Evolutionary conservation across 78 protist genomes (phyloP), one percentile per base, ranked within the genome.

Genomic region (Dictyostelium firmibasis): DNA sequence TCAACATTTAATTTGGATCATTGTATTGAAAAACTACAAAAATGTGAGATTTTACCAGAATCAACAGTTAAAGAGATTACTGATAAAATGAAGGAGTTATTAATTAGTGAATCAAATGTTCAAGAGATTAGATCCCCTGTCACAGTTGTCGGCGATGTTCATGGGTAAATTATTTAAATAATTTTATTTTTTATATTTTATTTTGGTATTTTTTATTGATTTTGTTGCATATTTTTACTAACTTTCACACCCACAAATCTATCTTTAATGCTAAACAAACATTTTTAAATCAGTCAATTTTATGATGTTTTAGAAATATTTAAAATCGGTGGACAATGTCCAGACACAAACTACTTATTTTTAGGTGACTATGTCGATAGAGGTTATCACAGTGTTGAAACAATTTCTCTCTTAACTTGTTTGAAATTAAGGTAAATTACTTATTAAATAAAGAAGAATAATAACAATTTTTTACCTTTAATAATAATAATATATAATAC

Each of bases 71-170:
- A 75, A 69, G 95, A 91, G 81, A 82, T 95, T 50, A 91, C 95
- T 0, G 92, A 85, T 81, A 87, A 88, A 75, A 82, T 95, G 86
- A 79, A 62, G 70, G 99, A 98, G 33, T 38, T 98, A 9, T 91
- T 99, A 20, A 57, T 87, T 4, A 89, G 96, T 7, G 99, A 98
- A 70, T 1, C 91, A 18, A 99, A 98, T 83, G 99, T 99, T n/a
- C 97, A 81, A 44, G 50, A 89, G 20, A 96, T 99, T 9, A 38
- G 60, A 36, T 78, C 98, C 8, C 99, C 99, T 1, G 98, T 99
- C 6, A 99, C 99, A 1, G 98, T 99, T 13, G 98, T 98, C 25
- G 99, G 99, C 38, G 99, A 99, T 91, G 96, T 99, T 13, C 99
- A 98, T 64, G 99, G 98, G 81, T 95, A 91, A 33, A 6, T 35